A percentile compares a stretch with the other conserved stretches of the same genome.
These are phyloP conservation scores for Pythium aphanidermatum DNA, from an alignment of 352 stramenopile species.

Conservation along the genomic window DNA sequence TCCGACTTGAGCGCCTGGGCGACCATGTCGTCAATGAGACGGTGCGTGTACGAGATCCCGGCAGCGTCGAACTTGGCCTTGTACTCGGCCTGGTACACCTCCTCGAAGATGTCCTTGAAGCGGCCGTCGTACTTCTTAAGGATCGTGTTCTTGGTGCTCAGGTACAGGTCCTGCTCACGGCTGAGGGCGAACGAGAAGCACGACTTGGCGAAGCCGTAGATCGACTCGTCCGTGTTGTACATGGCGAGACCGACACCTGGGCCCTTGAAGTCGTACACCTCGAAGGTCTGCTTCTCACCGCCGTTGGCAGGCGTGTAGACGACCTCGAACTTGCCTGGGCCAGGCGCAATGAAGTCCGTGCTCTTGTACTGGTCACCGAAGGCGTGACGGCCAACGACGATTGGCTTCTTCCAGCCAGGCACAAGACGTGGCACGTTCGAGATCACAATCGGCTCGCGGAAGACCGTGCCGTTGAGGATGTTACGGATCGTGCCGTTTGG, in stretches of 20 bases:
- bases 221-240: slow-evolving; percentile 88
- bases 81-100: slow-evolving; percentile 80
- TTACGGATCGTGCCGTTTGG: slow-evolving; percentile 87
- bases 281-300: slow-evolving; percentile 35
- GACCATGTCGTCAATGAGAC: slow-evolving; percentile 90
- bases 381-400: slow-evolving; percentile 82
- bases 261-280: slow-evolving; percentile 85
- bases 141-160: slow-evolving; percentile 91
- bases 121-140: slow-evolving; percentile 84
- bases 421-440: slow-evolving; percentile 84
- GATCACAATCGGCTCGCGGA: slow-evolving; percentile 86
- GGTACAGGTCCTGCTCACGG: slow-evolving; percentile 72
- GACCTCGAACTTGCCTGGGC: slow-evolving; percentile 73
- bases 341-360: slow-evolving; percentile 72
- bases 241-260: slow-evolving; percentile 81
- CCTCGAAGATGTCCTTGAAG: slow-evolving; percentile 89
- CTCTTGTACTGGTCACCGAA: slow-evolving; percentile 88
- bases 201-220: slow-evolving; percentile 57
- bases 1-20: slow-evolving; percentile 86
- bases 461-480: slow-evolving; percentile 81
- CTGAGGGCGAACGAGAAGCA: slow-evolving; percentile 60
- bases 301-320: slow-evolving; percentile 64
- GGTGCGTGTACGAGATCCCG: slow-evolving; percentile 82
- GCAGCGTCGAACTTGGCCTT: slow-evolving; percentile 59
- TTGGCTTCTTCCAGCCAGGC: slow-evolving; percentile 82